Evolutionary conservation across 2,329 filamentous ascomycete genomes (phyloP).

Genomic region (Chrysoporthe cubensis): DNA sequence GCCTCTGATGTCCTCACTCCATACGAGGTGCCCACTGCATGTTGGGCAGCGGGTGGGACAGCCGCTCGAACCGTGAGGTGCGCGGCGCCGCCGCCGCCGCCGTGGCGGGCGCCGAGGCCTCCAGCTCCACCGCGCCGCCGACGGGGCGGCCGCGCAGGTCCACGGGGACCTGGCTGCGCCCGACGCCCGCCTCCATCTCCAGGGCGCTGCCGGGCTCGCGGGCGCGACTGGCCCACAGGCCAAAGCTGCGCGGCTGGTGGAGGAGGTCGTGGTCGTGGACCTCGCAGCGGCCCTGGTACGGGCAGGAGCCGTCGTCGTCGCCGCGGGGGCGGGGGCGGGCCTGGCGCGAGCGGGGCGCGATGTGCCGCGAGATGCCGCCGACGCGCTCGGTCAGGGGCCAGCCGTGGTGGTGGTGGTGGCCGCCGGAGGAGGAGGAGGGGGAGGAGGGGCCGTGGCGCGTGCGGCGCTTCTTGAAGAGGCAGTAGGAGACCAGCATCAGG

Average conservation of each 20-base stretch:
- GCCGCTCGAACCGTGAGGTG: too few species aligned
- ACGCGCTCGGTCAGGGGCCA: neutral
- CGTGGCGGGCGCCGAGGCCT: neutral
- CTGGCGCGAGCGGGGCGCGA: neutral
- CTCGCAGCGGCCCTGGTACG: neutral
- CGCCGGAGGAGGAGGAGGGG: neutral
- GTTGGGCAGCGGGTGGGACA: too few species aligned
- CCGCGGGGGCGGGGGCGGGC: neutral
- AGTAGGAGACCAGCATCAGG: neutral
- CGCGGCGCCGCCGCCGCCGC: neutral
- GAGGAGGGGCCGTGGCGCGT: neutral
- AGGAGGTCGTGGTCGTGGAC: neutral
- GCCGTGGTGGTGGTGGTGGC: neutral
- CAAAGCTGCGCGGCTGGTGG: neutral
- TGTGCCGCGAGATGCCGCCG: neutral
- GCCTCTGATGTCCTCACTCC: too few species aligned
- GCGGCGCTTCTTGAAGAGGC: neutral
- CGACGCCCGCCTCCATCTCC: neutral
- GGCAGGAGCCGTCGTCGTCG: neutral
- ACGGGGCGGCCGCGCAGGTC: neutral
- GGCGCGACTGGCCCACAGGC: neutral
- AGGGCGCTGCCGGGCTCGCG: neutral
- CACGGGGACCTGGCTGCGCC: slow-evolving; percentile 3
- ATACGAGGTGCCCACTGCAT: neutral
- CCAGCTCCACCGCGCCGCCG: neutral